A percentile compares a stretch with the other conserved stretches of the same genome.
These are phyloP conservation scores for Anthostomella pinea DNA, from an alignment of 2,329 filamentous ascomycete genomes.

Conservation along the genomic window DNA sequence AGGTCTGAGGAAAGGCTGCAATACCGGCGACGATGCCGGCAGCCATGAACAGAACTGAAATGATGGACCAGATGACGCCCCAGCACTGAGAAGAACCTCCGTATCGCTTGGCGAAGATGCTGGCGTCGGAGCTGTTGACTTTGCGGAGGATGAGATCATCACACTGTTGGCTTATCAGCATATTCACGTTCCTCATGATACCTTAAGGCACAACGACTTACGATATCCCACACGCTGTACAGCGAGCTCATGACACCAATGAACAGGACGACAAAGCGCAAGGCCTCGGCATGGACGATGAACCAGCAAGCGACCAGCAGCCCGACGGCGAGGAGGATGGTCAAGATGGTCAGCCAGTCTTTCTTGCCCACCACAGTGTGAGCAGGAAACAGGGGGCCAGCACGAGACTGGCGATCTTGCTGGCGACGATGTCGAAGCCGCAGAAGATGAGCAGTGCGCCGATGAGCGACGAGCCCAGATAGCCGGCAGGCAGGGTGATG, in stretches of 20 bases:
- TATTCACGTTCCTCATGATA: not conserved
- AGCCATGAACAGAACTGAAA: slow-evolving; percentile 70
- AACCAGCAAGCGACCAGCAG: slow-evolving; percentile 76
- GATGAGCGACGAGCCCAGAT: slow-evolving; percentile 73
- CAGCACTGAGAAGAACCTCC: slow-evolving; percentile 78
- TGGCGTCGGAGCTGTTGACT: slow-evolving; percentile 76
- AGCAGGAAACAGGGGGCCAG: slow-evolving; percentile 72
- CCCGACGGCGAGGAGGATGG: slow-evolving; percentile 67
- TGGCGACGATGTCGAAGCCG: slow-evolving; percentile 77
- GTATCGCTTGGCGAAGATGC: slow-evolving; percentile 74
- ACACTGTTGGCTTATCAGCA: slow-evolving; percentile 44
- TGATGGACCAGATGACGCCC: slow-evolving; percentile 74
- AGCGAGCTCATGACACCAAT: slow-evolving; percentile 80
- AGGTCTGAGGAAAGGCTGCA: slow-evolving; percentile 71
- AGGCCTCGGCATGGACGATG: slow-evolving; percentile 69
- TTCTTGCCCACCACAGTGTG: slow-evolving; percentile 77
- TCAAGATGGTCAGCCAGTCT: slow-evolving; percentile 74
- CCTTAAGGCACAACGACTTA: slow-evolving; percentile 30
- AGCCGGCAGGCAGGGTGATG: slow-evolving; percentile 73
- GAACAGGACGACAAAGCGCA: slow-evolving; percentile 74
- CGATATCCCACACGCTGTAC: slow-evolving; percentile 81
- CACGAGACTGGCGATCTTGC: slow-evolving; percentile 73
- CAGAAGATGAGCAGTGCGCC: slow-evolving; percentile 76
- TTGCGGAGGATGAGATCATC: slow-evolving; percentile 79
- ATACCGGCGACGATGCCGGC: slow-evolving; percentile 72